Evolutionary conservation across 208 protist species (phyloP), one percentile per base, ranked within the genome.

Genomic region (Leishmania gerbilli): DNA sequence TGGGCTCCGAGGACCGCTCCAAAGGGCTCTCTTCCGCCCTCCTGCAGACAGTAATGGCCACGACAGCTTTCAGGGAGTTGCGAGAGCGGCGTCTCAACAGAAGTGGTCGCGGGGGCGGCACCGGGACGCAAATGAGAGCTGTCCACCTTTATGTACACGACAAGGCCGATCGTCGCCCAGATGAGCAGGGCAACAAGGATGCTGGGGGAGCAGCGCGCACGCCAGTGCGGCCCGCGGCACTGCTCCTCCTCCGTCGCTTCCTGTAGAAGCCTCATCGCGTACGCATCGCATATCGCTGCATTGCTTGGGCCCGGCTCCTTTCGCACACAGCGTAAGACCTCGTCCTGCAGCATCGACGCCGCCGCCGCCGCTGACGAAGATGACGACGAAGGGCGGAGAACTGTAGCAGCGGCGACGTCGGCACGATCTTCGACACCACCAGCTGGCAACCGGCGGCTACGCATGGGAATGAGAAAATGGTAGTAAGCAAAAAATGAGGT

Each of bases 1-100:
- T 89, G 72, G 1, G 69, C 76, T 34, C 93, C 93, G 7, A 94
- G 78, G n/a, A 95, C 87, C 34, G 81, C 62, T 8, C 91, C 93
- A 71, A 95, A 95, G 24, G 82, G 68, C 77, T 74, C 83, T n/a
- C 47, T 82, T 69, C 85, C 86, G 72, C 37, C 71, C 1, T 75
- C 60, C 37, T 67, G 67, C 64, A 82, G 53, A 62, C 80, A 84
- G 21, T 64, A 49, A n/a, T 76, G 49, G 1, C 55, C 77, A 19
- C 71, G 75, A n/a, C 84, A 87, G 65, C 80, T 77, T 1, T 80
- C 79, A 1, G 84, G 84, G 7, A 87, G 72, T 31, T 49, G 15
- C 24, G 62, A 31, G 0, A 49, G 64, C 1, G 15, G 64, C 4
- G 75, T 79, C 9, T 67, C 60, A 17, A 7, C 64, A 55, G n/a